Conservation (phyloP, 208 protist species). For the Trichomonas vaginalis region DNA sequence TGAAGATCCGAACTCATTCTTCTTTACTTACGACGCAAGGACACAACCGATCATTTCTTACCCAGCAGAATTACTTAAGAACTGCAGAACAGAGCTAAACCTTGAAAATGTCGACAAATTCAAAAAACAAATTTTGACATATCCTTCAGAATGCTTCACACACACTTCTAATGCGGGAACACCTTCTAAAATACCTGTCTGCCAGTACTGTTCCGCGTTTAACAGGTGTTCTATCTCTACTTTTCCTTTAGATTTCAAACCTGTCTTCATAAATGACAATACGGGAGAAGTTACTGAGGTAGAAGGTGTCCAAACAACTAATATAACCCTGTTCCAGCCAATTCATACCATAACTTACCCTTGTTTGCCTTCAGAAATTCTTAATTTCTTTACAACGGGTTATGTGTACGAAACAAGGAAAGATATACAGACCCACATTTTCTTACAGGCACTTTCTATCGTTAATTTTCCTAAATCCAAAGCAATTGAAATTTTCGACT, state of each 20-base stretch:
- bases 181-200: not conserved
- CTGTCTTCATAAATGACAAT: not conserved
- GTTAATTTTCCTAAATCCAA: not conserved
- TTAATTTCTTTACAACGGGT: not conserved
- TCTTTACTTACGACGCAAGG: not conserved
- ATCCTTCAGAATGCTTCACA: not conserved
- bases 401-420: not conserved
- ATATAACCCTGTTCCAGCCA: not conserved
- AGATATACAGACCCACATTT: not conserved
- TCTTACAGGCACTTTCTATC: not conserved
- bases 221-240: too few relatives aligned
- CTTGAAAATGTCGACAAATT: not conserved
- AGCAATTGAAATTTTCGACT: not conserved
- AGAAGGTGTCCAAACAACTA: too few relatives aligned
- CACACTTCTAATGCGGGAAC: not conserved
- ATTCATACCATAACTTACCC: not conserved
- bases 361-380: not conserved
- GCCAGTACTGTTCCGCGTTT: not conserved
- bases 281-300: not conserved
- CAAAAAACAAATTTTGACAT: not conserved
- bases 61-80: not conserved
- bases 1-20: not conserved
- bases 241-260: not conserved
- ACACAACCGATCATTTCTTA: not conserved
- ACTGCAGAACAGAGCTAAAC: not conserved